Base-by-base conservation (phyloP, 2,329 filamentous ascomycete genomes). In the Fusarium redolens region DNA sequence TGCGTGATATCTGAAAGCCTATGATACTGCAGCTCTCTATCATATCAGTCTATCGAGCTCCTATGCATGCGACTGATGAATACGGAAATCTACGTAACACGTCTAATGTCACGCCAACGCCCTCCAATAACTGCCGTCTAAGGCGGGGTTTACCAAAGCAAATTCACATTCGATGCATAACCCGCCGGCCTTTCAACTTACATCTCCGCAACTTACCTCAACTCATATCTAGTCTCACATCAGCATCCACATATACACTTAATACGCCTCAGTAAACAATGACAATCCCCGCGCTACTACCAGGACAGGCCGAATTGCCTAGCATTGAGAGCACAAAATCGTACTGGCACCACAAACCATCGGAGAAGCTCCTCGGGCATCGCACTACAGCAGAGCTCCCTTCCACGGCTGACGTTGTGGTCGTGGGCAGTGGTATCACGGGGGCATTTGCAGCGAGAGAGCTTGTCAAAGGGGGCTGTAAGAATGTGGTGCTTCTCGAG, bases 371-470 rank as follows among this genome's bases (percentile, higher is more conserved):
- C 9, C 81, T 90, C 0, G 90, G 90, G n/a, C 91, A 94, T 77
- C 87, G 89, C 20, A 91, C 92, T 0, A 95, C 93, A 1, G 77
- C 83, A 2, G 82, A 88, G 11, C 83, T 95, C 28, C 93, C 93
- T 3, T 75, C 81, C 5, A 82, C 85, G 50, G 90, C 91, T 0
- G 92, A 94, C 79, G 86, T 93, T 7, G 88, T 94, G 8, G 86
- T 96, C 30, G 85, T 96, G 8, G 93, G 93, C 43, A 93, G 89
- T 77, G 93, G 93, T 30, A 93, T 96, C 75, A 92, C 92, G 4
- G 93, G 93, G n/a, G 83, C 90, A 2, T 93, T 92, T 80, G 91
- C 90, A 1, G 92, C 92, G 7, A 86, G 89, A 71, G 90, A 89
- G 77, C 83, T 94, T 57, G 87, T 83, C 77, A 85, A 83, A 63